Base-by-base conservation (phyloP, 345 rosid species). In the Combretum micranthum region DNA sequence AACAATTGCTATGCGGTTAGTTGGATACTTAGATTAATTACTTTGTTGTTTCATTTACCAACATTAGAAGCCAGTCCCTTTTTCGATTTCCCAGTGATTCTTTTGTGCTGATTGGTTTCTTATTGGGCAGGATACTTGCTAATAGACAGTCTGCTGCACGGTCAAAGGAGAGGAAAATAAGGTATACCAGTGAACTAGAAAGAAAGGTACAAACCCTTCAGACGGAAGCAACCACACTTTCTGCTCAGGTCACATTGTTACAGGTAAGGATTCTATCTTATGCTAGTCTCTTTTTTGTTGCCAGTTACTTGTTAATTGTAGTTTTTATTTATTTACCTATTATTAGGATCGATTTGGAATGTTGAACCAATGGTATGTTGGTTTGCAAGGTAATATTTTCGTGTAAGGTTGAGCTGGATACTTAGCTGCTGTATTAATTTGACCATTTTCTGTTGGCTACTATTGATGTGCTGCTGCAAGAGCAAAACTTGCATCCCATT, bases 131-230 rank as follows among this genome's bases (percentile, higher is more conserved):
- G 77, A 88, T 91, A 72, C 77, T 91, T 58, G 98, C 98, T 10
- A 91, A 91, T 46, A 78, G 96, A 65, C 98, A 91, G 70, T 91
- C 98, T 4, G 98, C 96, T 0, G 98, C 98, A 2, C 77, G 98
- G 20, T 91, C 98, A 0, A 91, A 91, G 81, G 98, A 91, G 83
- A 82, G 98, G 79, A 91, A 88, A 68, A 74, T 78, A 45, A 66
- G 87, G 61, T 91, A 91, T 64, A 84, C 96, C 0, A 63, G 72
- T 75, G 98, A 91, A 80, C 77, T 91, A 56, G 98, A 92, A 77
- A 92, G 85, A 85, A 92, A 88, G 69, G 98, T 92, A 55, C 98
- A 86, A 80, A 92, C 98, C 15, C 96, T 92, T 72, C 98, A 92
- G 77, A 82, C 87, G 17, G 98, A 92, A 79, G 98, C 98, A 20